A percentile compares a stretch with the other conserved stretches of the same genome.
Conservation (phyloP, 331 rosid species). For the Stylosanthes scabra region DNA sequence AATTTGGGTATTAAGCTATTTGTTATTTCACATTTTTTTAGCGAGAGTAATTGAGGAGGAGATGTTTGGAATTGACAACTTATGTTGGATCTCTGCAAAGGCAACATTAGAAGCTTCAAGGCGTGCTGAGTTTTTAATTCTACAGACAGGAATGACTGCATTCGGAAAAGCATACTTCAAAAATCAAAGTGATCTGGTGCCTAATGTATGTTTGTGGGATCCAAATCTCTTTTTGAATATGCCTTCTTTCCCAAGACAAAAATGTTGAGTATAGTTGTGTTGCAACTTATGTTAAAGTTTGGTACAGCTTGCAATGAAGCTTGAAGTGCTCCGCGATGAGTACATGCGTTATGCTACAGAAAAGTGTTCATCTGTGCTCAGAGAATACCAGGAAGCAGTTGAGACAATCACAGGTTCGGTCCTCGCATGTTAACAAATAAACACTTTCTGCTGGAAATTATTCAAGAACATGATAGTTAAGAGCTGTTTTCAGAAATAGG, state of each 20-base stretch:
- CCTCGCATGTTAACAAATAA: constrained; percentile 35
- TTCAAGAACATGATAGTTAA: constrained; percentile 38
- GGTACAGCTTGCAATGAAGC: constrained; percentile 87
- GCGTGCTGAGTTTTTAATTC: constrained; percentile 82
- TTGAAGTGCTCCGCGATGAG: constrained; percentile 94
- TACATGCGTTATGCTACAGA: constrained; percentile 90
- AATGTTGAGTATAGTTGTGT: constrained; percentile 24
- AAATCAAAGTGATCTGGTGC: constrained; percentile 81
- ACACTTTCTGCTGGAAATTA: constrained; percentile 4
- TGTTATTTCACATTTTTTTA: constrained; percentile 41
- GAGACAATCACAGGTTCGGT: constrained; percentile 92
- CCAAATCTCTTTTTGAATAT: constrained; percentile 26
- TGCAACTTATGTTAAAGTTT: constrained; percentile 39
- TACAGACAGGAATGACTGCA: constrained; percentile 98
- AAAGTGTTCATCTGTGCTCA: constrained; percentile 71
- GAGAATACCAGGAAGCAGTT: constrained; percentile 78
- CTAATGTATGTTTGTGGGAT: constrained; percentile 67
- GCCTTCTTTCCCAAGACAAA: constrained; percentile 12
- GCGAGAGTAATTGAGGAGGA: constrained; percentile 98
- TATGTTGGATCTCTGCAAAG: constrained; percentile 96
- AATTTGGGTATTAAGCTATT: constrained; percentile 25
- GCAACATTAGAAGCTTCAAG: constrained; percentile 90
- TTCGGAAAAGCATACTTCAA: constrained; percentile 95
- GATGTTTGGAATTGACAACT: constrained; percentile 92
- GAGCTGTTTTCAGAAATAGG: constrained; percentile 12